Conservation (phyloP, 2,329 filamentous ascomycete genomes). For the Colletotrichum costaricense region DNA sequence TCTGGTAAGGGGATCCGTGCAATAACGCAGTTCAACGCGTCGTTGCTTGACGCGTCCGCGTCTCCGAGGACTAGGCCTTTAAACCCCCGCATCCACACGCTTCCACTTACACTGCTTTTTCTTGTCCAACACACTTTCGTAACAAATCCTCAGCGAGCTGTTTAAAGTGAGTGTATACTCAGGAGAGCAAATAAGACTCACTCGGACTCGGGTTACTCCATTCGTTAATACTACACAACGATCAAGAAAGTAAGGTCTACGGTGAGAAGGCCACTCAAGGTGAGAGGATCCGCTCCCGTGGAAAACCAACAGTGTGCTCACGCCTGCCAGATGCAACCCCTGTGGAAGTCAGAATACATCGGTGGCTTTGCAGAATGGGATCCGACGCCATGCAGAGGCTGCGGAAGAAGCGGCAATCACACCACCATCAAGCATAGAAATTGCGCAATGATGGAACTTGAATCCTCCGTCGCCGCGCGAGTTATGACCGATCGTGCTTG, state of each 20-base stretch:
- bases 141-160: background rate
- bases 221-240: background rate
- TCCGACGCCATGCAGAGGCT: background rate
- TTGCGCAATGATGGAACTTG: background rate
- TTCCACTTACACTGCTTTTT: background rate
- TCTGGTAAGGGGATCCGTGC: background rate
- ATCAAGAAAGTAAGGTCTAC: background rate
- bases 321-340: background rate
- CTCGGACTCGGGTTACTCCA: no score
- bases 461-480: background rate
- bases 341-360: background rate
- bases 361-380: background rate
- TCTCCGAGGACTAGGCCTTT: background rate
- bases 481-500: background rate
- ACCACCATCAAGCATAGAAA: background rate
- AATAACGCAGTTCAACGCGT: background rate
- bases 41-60: background rate
- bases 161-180: no score
- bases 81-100: background rate
- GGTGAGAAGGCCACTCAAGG: background rate
- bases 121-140: background rate
- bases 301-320: background rate
- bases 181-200: no score
- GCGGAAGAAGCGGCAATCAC: background rate
- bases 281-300: background rate